Evolutionary conservation across 2,329 filamentous ascomycete species (phyloP).

Genomic region (Aspergillus pseudoglaucus): DNA sequence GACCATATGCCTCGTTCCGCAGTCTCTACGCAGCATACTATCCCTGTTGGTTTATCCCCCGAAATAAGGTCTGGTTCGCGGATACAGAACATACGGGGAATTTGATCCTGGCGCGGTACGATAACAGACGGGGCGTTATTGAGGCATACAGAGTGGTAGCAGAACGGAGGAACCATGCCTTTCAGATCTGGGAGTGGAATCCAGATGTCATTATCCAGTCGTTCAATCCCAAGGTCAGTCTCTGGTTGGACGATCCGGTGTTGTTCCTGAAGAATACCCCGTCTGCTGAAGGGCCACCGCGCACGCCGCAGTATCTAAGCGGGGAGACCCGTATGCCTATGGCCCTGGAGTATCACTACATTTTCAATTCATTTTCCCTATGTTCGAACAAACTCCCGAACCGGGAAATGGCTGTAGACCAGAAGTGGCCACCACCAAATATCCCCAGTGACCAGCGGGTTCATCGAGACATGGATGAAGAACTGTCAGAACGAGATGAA

Average conservation of each 20-base stretch:
- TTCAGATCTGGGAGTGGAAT: conserved; percentile 61
- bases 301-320: conserved; percentile 16
- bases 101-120: conserved; percentile 69
- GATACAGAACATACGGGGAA: conserved; percentile 68
- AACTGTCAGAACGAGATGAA: conserved; percentile 41
- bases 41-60: conserved; percentile 76
- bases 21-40: conserved; percentile 69
- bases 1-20: conserved; percentile 58
- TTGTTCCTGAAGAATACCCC: conserved; percentile 47
- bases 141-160: conserved; percentile 73
- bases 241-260: conserved; percentile 70
- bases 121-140: conserved; percentile 66
- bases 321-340: conserved; percentile 51
- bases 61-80: conserved; percentile 77
- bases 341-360: conserved; percentile 43
- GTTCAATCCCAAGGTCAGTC: conserved; percentile 62
- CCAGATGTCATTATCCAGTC: conserved; percentile 61
- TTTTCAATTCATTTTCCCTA: conserved; percentile 64
- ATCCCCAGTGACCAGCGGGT: conserved; percentile 60
- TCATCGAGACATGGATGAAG: conserved; percentile 42
- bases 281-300: conserved; percentile 3
- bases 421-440: conserved; percentile 69
- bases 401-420: conserved; percentile 34
- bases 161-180: conserved; percentile 48
- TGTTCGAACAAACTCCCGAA: conserved; percentile 45